phyloP scores from a whole-genome alignment of 345 rosid species.

The Geranium rotundifolium region DNA sequence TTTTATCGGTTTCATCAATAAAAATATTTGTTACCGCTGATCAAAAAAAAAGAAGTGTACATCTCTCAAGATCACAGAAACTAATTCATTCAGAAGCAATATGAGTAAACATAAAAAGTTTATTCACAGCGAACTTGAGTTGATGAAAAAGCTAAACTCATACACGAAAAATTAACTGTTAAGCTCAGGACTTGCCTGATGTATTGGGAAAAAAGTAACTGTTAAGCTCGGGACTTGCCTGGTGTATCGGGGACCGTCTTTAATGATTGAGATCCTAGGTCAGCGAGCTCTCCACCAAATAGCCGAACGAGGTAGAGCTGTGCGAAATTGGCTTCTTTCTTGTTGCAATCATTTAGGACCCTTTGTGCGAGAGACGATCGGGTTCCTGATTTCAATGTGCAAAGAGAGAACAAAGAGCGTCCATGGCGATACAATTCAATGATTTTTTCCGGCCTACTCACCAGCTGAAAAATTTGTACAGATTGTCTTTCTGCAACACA shows the following conservation, averaged over 20 bases:
- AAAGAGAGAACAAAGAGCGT: constrained; percentile 8
- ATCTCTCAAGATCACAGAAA: not conserved
- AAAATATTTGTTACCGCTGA: too few relatives aligned
- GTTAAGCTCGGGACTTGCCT: constrained; percentile 1
- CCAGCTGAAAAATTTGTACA: not conserved
- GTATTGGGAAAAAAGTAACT: not conserved
- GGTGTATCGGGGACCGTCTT: not conserved
- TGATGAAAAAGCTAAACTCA: not conserved
- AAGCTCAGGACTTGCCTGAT: constrained; percentile 2
- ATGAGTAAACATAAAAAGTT: not conserved
- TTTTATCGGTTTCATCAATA: too few relatives aligned
- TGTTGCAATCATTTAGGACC: too few relatives aligned
- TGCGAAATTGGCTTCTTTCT: too few relatives aligned
- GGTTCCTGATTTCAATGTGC: not conserved
- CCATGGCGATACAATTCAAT: constrained; percentile 4
- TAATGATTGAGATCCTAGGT: not conserved
- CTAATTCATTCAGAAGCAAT: not conserved
- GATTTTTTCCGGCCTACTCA: not conserved
- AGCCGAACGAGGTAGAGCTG: too few relatives aligned
- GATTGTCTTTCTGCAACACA: too few relatives aligned
- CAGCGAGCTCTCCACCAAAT: not conserved
- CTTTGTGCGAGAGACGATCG: not conserved
- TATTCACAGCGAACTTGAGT: not conserved
- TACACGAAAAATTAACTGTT: not conserved
- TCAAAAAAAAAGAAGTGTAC: too few relatives aligned